Conservation (phyloP, 176 grass and related monocot species). For the Rhynchospora breviuscula region DNA sequence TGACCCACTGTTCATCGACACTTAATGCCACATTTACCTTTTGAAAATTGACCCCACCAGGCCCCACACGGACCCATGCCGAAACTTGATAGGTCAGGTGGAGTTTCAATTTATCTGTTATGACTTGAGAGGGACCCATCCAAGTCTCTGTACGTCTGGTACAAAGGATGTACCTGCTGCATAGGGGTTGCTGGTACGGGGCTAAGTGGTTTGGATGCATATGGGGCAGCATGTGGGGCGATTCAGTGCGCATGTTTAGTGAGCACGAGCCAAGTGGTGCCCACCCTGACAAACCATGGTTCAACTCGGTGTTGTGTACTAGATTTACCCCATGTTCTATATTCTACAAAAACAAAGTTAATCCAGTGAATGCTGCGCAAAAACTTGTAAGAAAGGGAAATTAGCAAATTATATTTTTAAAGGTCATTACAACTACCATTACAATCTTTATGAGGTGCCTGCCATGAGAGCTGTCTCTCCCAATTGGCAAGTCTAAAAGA, state of each 20-base stretch:
- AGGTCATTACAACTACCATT: not conserved
- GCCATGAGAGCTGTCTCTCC: not conserved
- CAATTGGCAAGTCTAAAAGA: not conserved
- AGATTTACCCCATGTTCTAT: slow-evolving; percentile 49
- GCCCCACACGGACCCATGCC: slow-evolving; percentile 74
- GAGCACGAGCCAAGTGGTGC: slow-evolving; percentile 79
- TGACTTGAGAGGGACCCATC: slow-evolving; percentile 96
- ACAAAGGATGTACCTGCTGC: slow-evolving; percentile 43
- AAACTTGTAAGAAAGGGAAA: not conserved
- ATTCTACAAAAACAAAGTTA: slow-evolving; percentile 54
- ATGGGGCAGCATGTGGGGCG: slow-evolving; percentile 42
- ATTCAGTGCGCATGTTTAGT: slow-evolving; percentile 53
- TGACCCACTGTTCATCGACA: slow-evolving; percentile 51
- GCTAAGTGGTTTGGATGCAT: slow-evolving; percentile 26
- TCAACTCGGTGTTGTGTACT: slow-evolving; percentile 55
- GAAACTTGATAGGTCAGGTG: slow-evolving; percentile 76
- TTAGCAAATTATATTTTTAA: not conserved
- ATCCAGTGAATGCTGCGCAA: not conserved
- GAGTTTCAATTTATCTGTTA: slow-evolving; percentile 74
- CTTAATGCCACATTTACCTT: slow-evolving; percentile 78
- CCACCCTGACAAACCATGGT: slow-evolving; percentile 60
- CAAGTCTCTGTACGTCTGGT: slow-evolving; percentile 69
- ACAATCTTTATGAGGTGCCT: not conserved
- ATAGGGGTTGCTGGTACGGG: slow-evolving; percentile 34
- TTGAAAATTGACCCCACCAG: slow-evolving; percentile 44